Evolutionary conservation across 164 flowering plant species (phyloP), one percentile per base, ranked within the genome.

Genomic region (Euptelea pleiosperma): DNA sequence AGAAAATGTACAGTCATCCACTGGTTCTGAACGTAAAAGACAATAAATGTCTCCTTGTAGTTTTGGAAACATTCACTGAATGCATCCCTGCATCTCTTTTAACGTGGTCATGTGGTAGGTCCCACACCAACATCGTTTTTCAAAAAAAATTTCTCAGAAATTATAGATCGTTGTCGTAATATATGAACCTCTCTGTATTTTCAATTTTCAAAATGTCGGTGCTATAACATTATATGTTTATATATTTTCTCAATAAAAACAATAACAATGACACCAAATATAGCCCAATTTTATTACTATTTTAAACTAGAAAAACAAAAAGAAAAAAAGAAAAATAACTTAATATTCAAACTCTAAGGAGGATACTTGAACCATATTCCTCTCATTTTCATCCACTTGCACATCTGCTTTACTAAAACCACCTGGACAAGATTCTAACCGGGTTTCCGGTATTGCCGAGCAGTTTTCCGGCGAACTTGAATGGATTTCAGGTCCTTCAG

Each of bases 301-400:
- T n/a, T n/a, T n/a, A n/a, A n/a, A n/a, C n/a, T n/a, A n/a, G n/a
- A n/a, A n/a, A n/a, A n/a, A n/a, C n/a, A n/a, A n/a, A n/a, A n/a
- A n/a, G n/a, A n/a, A n/a, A n/a, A n/a, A n/a, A n/a, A n/a, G n/a
- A n/a, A n/a, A n/a, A n/a, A n/a, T n/a, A n/a, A n/a, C n/a, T 52
- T 65, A 76, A 52, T 68, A 71, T 36, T 72, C 74, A 64, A 68
- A 67, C 55, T 72, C 79, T 44, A 67, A 63, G 59, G 67, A 48
- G 24, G 73, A 58, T 34, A 25, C 64, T 66, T 64, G 69, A 33
- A 43, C 52, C 56, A 31, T 28, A 45, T 51, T 70, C 53, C 52
- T 66, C 65, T 74, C 74, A 60, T 63, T 73, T 44, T 69, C 63
- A 42, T 49, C 68, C 19, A 16, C 60, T 56, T 41, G 57, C 45